Base-by-base conservation (phyloP, 306 rosid species). In the Cucumis cinereus region DNA sequence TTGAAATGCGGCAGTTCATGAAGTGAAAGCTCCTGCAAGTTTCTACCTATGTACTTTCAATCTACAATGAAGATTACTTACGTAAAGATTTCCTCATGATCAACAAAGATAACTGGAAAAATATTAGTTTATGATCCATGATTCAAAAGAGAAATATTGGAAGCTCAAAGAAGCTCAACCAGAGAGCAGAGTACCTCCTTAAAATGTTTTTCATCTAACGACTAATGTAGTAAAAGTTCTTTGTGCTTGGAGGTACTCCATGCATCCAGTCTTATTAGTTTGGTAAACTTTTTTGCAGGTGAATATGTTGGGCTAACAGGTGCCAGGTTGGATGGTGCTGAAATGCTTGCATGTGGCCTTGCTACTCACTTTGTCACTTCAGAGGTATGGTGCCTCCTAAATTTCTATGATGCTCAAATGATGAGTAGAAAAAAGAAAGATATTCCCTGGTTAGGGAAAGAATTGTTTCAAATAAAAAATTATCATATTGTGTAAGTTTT, bases 311-410 rank as follows among this genome's bases (percentile, higher is more conserved):
- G 97, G 82, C 95, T 94, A 74, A 89, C 93, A 1, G 95, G 97
- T 76, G 80, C 96, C 55, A 87, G 97, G 84, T 84, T 94, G 91
- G 91, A 91, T 89, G 97, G 92, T 82, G 95, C 97, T 72, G 97
- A 94, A 89, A 89, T 94, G 98, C 90, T 94, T 85, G 88, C 86
- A 5, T 91, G 96, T 79, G 95, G 95, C 78, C 98, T 94, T 87
- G 97, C 97, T 58, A 91, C 98, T 64, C 98, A 94, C 88, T 90
- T 87, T 86, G 96, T 94, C 45, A 83, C 87, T 69, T 90, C 97
- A 69, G 61, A 68, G 69, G 98, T 91, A 89, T 59, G 78, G 77
- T 79, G 45, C 85, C 75, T 26, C 84, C 75, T 19, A 45, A 52
- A 36, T 62, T 77, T 77, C 59, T 24, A 49, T 63, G 73, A 62